Conservation (phyloP, 306 rosid species). For the Dryas alaskensis region DNA sequence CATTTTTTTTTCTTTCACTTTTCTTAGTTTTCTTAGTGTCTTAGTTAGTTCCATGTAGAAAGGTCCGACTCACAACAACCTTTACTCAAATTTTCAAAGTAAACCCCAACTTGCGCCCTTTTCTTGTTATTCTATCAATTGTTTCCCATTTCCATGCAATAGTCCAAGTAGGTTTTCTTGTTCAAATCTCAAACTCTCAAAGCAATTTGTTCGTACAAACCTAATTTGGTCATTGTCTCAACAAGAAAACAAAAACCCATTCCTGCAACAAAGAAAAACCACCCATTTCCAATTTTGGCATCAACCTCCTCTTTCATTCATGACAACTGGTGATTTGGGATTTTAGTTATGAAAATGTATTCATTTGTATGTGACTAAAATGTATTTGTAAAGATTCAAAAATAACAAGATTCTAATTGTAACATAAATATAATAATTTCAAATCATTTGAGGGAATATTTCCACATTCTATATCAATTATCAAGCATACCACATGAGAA, state of each 20-base stretch:
- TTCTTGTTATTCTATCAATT: neutral
- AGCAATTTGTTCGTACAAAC: neutral
- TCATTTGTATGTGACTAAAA: neutral
- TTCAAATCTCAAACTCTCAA: neutral
- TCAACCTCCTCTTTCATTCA: no score
- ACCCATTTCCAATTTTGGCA: no score
- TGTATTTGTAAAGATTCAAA: no score
- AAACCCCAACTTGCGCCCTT: neutral
- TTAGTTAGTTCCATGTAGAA: neutral
- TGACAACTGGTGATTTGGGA: neutral
- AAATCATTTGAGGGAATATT: no score
- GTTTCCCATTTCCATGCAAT: neutral
- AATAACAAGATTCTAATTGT: no score
- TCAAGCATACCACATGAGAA: no score
- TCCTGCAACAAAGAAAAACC: no score
- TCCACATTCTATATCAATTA: no score
- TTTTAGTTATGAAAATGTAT: neutral
- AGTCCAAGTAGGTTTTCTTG: neutral
- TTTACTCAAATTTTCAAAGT: conserved; percentile 3
- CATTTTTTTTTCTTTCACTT: no score
- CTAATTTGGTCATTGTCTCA: neutral
- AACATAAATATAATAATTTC: no score
- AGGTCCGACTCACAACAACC: neutral
- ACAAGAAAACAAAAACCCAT: neutral
- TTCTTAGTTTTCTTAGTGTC: no score